Base-by-base conservation (phyloP, 2,329 filamentous ascomycete species). In the Cladophialophora bantiana region DNA sequence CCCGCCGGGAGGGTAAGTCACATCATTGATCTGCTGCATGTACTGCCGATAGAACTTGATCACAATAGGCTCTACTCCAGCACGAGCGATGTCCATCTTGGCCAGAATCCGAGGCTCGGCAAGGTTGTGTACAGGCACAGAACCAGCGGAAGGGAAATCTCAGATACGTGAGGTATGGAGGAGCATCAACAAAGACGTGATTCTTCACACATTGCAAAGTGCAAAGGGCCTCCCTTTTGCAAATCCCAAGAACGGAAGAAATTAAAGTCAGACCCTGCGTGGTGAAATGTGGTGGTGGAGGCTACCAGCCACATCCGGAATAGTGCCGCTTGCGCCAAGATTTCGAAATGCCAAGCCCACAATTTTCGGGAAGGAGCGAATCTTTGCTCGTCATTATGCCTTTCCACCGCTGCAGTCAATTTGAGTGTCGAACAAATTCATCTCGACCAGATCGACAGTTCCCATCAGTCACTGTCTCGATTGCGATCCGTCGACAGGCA, bases 1-100 rank as follows among this genome's bases (percentile, higher is more conserved):
- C 31, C 83, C 74, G 26, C 81, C 78, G 31, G 85, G 78, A 0
- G 93, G 93, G 76, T 89, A 90, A 56, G 86, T 83, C 40, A 94
- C 81, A 34, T 83, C 76, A 94, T 68, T 84, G 50, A 89, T 88
- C 2, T 94, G 82, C 76, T 97, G 93, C 38, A 94, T 84, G 75
- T 92, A 96, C 76, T 97, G 93, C 68, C 86, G 85, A 71, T 87
- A 89, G 75, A 93, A 88, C 86, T 84, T 67, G 76, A 74, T 58
- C 84, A 75, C 53, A 80, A 75, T 72, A 75, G 71, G 73, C 79
- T 70, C 77, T 54, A 69, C 65, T 66, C 69, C 71, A 70, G 74
- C 59, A 71, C 64, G 42, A 54, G 52, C 32, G 53, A 70, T 68
- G 38, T 70, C 68, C 68, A 68, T 70, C 7, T 7, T 55, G 34